Percentiles rank a stretch among this genome's conserved stretches.
These are phyloP conservation scores for Casuarina cunninghamiana DNA, from an alignment of 306 rosid species.

Conservation along the genomic window DNA sequence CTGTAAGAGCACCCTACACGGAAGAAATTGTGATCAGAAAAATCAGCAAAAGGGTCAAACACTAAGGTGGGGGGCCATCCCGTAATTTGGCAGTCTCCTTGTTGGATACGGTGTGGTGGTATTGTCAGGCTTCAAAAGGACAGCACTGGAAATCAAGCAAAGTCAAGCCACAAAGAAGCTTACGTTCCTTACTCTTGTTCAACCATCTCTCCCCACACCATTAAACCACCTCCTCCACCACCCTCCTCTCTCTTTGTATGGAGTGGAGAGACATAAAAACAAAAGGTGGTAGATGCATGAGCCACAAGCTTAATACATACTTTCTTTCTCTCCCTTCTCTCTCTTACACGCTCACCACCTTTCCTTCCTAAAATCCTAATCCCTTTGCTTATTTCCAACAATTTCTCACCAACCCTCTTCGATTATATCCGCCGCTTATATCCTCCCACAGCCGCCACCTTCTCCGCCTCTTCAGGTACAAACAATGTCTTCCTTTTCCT, in stretches of 20 bases:
- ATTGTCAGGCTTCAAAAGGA: constrained; percentile 39
- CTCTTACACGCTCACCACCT: constrained; percentile 50
- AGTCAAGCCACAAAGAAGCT: constrained; percentile 28
- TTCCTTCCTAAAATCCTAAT: constrained; percentile 42
- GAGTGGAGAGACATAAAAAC: constrained; percentile 34
- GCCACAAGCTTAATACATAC: constrained; percentile 48
- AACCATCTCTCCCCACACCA: constrained; percentile 37
- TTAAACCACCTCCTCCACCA: constrained; percentile 42
- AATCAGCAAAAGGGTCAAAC: neutral
- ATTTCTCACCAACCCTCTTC: constrained; percentile 28
- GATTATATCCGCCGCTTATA: constrained; percentile 24
- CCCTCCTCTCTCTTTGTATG: constrained; percentile 29
- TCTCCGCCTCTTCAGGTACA: constrained; percentile 46
- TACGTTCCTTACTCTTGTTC: constrained; percentile 33
- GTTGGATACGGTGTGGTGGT: constrained; percentile 12
- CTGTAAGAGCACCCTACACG: no score
- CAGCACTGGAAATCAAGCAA: constrained; percentile 42
- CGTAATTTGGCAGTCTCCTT: constrained; percentile 21
- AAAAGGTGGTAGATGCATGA: constrained; percentile 96
- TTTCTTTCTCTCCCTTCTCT: constrained; percentile 27
- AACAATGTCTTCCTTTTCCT: constrained; percentile 33
- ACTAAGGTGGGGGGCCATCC: constrained; percentile 23
- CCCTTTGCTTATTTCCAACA: constrained; percentile 16
- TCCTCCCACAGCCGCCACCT: constrained; percentile 34
- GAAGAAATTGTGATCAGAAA: no score